Evolutionary conservation across 192 early-diverging fungal genomes (phyloP).

Genomic region (Geosiphon pyriformis): DNA sequence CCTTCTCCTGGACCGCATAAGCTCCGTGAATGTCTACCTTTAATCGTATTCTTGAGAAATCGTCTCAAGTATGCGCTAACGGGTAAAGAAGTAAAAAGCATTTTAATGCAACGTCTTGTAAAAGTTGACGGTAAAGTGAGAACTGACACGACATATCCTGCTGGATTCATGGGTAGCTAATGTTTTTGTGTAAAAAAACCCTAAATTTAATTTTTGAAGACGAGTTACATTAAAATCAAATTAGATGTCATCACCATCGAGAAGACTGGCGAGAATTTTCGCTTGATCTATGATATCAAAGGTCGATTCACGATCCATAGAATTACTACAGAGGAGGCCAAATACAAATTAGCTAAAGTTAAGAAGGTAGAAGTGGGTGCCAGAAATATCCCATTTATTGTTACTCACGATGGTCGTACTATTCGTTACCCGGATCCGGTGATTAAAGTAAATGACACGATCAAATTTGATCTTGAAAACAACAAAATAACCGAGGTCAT

Average conservation of each 20-base stretch:
- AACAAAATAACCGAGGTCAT: conserved; percentile 89
- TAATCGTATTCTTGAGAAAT: conserved; percentile 98
- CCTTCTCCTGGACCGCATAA: conserved; percentile 99
- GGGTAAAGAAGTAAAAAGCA: conserved; percentile 91
- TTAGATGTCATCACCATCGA: conserved; percentile 86
- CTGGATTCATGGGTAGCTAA: conserved; percentile 93
- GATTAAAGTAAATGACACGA: conserved; percentile 99
- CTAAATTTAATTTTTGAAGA: no score
- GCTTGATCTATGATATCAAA: conserved; percentile 98
- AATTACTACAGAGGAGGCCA: conserved; percentile 95
- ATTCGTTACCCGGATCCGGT: conserved; percentile 99
- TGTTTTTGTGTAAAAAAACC: conserved; percentile 49
- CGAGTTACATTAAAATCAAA: not conserved
- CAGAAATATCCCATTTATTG: conserved; percentile 92
- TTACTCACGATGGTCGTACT: conserved; percentile 99
- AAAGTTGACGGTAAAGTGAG: conserved; percentile 99
- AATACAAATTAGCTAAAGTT: conserved; percentile 99
- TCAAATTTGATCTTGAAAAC: conserved; percentile 93
- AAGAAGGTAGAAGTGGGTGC: conserved; percentile 90
- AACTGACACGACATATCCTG: conserved; percentile 93
- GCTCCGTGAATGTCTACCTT: conserved; percentile 97
- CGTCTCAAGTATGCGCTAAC: conserved; percentile 99
- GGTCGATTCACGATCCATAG: conserved; percentile 99
- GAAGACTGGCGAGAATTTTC: conserved; percentile 99
- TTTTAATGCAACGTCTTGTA: conserved; percentile 97